Conservation (phyloP, 2,329 filamentous ascomycete genomes). For the Ascocoryne sarcoides region DNA sequence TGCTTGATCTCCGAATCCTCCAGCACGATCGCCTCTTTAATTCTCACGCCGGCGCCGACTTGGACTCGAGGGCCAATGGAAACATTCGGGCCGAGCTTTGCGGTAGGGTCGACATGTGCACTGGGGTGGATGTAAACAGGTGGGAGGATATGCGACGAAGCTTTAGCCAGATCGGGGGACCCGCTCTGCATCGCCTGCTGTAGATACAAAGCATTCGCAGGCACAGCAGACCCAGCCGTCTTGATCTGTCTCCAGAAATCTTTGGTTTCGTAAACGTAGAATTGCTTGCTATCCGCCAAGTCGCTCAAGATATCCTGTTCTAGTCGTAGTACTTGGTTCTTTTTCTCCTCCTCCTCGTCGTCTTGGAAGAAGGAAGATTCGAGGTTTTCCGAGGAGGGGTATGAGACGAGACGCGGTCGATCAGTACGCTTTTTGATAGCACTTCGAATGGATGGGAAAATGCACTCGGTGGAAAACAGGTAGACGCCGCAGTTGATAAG, state of each 20-base stretch:
- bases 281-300: slow-evolving; percentile 92
- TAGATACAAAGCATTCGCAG: slow-evolving; percentile 92
- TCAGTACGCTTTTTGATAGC: slow-evolving; percentile 94
- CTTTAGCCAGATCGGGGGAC: slow-evolving; percentile 71
- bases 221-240: slow-evolving; percentile 92
- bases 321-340: slow-evolving; percentile 81
- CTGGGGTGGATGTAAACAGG: slow-evolving; percentile 94
- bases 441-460: slow-evolving; percentile 89
- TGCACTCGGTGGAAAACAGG: slow-evolving; percentile 89
- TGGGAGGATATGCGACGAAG: slow-evolving; percentile 79
- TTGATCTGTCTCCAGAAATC: slow-evolving; percentile 99
- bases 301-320: slow-evolving; percentile 97
- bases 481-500: slow-evolving; percentile 99
- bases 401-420: slow-evolving; percentile 83
- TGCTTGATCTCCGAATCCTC: slow-evolving; percentile 96
- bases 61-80: slow-evolving; percentile 84
- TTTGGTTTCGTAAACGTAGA: slow-evolving; percentile 97
- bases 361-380: slow-evolving; percentile 60
- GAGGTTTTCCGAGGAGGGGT: slow-evolving; percentile 91
- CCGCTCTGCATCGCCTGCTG: slow-evolving; percentile 83
- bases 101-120: slow-evolving; percentile 83
- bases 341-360: slow-evolving; percentile 64
- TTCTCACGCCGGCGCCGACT: slow-evolving; percentile 76
- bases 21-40: slow-evolving; percentile 94
- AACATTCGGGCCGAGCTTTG: slow-evolving; percentile 94